phyloP scores from a whole-genome alignment of 2,329 filamentous ascomycete species.

The Fusarium fujikuroi region DNA sequence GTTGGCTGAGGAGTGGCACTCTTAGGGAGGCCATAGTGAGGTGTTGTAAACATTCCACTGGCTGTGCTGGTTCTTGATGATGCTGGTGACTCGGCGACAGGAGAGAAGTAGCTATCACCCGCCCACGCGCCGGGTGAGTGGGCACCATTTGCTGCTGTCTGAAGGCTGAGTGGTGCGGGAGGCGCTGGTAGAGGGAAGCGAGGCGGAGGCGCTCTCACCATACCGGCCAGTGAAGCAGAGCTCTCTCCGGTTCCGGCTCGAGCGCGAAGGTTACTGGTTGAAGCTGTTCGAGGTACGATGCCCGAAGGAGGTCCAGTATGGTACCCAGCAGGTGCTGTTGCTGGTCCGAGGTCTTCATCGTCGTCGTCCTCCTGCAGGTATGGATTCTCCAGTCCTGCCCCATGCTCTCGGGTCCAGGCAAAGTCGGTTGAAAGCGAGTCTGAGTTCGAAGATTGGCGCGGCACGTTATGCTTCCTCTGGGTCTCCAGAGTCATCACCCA shows the following conservation, averaged over 20 bases:
- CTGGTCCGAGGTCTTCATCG: conserved; percentile 62
- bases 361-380: conserved; percentile 73
- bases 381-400: conserved; percentile 79
- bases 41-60: conserved; percentile 73
- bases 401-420: conserved; percentile 78
- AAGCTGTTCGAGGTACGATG: conserved; percentile 59
- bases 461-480: conserved; percentile 73
- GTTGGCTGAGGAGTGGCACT: conserved; percentile 71
- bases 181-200: conserved; percentile 75
- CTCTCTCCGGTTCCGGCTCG: conserved; percentile 81
- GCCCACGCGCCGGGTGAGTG: conserved; percentile 70
- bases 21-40: conserved; percentile 77
- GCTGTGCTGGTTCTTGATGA: conserved; percentile 80
- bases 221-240: conserved; percentile 65
- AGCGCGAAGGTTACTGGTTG: conserved; percentile 78
- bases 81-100: conserved; percentile 80
- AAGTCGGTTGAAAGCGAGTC: conserved; percentile 76
- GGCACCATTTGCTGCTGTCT: conserved; percentile 62
- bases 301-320: conserved; percentile 44
- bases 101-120: conserved; percentile 94
- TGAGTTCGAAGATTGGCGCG: conserved; percentile 58
- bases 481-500: conserved; percentile 85
- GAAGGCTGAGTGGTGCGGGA: conserved; percentile 72
- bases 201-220: conserved; percentile 71
- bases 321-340: conserved; percentile 51